These are phyloP conservation scores for Fusarium praegraminearum DNA, from an alignment of 2,329 filamentous ascomycete genomes.

Conservation along the genomic window DNA sequence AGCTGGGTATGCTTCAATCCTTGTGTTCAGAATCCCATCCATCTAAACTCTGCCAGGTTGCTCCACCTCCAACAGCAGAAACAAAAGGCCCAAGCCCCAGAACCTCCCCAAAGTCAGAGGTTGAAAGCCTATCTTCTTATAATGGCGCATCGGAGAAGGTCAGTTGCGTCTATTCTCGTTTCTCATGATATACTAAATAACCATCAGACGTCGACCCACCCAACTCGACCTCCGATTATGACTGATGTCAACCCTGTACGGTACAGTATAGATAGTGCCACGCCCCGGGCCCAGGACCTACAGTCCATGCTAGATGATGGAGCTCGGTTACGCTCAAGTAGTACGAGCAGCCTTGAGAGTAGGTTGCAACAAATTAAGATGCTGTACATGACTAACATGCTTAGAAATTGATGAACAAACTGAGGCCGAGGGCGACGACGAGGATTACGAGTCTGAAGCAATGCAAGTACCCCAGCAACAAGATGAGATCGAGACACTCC, in stretches of 20 bases:
- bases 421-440: slow-evolving; percentile 66
- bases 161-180: not conserved
- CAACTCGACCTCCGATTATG: slow-evolving; percentile 76
- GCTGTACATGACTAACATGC: slow-evolving; percentile 25
- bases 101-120: slow-evolving; percentile 55
- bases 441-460: slow-evolving; percentile 61
- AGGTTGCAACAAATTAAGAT: slow-evolving; percentile 44
- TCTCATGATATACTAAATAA: slow-evolving; percentile 12
- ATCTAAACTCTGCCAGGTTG: slow-evolving; percentile 55
- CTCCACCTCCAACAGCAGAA: slow-evolving; percentile 49
- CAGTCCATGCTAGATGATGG: slow-evolving; percentile 75
- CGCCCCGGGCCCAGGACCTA: slow-evolving; percentile 85
- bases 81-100: slow-evolving; percentile 52
- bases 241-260: slow-evolving; percentile 76
- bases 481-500: slow-evolving; percentile 75
- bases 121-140: slow-evolving; percentile 49
- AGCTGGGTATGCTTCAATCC: slow-evolving; percentile 72
- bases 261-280: slow-evolving; percentile 77
- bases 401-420: slow-evolving; percentile 69
- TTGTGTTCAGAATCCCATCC: not conserved
- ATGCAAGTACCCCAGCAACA: slow-evolving; percentile 60
- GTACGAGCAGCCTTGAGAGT: slow-evolving; percentile 84
- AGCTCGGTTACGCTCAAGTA: slow-evolving; percentile 71
- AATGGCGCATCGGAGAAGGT: slow-evolving; percentile 46
- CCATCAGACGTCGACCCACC: slow-evolving; percentile 46